Base-by-base conservation (phyloP, 1,139 yeast species). In the Yamadazyma trypodendri region DNA sequence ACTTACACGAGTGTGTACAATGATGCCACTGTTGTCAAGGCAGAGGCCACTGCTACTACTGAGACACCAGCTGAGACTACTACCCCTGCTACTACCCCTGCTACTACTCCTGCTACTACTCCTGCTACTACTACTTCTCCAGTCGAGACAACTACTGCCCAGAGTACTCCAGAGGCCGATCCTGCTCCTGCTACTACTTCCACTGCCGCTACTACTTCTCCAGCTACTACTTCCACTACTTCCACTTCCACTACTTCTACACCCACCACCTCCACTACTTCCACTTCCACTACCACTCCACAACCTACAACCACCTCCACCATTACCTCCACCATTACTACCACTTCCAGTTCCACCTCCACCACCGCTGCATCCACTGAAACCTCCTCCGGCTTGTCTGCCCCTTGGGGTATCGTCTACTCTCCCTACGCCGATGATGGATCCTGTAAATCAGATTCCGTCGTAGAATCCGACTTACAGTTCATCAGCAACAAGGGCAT, bases 371-470 rank as follows among this genome's bases (percentile, higher is more conserved):
- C 44, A 14, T 31, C 49, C 15, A 37, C 48, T 27, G 16, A 56
- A 16, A 50, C 61, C 24, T 18, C 21, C 21, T 18, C 21, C 8
- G 21, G 21, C 5, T 28, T 62, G 20, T 24, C 56, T 15, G 51
- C 69, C 32, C 90, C 90, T 40, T 59, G 67, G 33, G 75, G 79
- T 23, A 68, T 84, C 40, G 87, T 80, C 24, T 89, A 89, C 70
- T 82, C 92, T 24, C 97, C 97, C 24, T 89, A 87, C 65, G 72
- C 75, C 41, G 62, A 77, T 54, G 80, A 78, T 52, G 77, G 82
- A 24, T 49, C 77, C 2, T 89, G 97, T 65, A 89, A 86, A 56
- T 67, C 66, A 41, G 61, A 70, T 24, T 65, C 53, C 40, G 56
- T 74, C 8, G 85, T 89, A 36, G 44, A 61, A 34, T 50, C 65